Evolutionary conservation across 2,329 filamentous ascomycete genomes (phyloP).

Genomic region (Nannizzia gypsea): DNA sequence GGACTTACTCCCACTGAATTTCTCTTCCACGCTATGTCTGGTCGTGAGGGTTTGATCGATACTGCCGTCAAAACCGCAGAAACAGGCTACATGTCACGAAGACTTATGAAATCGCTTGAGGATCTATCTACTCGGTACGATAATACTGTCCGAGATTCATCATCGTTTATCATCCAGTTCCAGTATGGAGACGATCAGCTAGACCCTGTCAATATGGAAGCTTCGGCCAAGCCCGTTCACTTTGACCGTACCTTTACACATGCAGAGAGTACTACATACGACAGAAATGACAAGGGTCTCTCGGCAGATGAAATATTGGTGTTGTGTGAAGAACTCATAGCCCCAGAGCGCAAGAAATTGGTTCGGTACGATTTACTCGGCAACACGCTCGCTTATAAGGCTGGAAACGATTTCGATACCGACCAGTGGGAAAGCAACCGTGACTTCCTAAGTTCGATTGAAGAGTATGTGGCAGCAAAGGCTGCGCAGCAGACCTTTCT

Average conservation of each 20-base stretch:
- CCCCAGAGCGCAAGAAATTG: conserved; percentile 55
- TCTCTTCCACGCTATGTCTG: conserved; percentile 95
- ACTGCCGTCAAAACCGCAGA: conserved; percentile 98
- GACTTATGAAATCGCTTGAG: conserved; percentile 94
- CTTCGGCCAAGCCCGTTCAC: conserved; percentile 78
- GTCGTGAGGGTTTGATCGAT: conserved; percentile 95
- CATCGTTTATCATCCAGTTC: conserved; percentile 83
- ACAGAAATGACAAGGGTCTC: conserved; percentile 62
- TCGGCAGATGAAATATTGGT: conserved; percentile 60
- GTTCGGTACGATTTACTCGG: conserved; percentile 50
- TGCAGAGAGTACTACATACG: conserved; percentile 60
- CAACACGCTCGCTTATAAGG: conserved; percentile 55
- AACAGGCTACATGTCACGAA: conserved; percentile 97
- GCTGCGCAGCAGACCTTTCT: conserved; percentile 45
- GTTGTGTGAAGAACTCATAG: conserved; percentile 57
- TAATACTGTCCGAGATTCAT: conserved; percentile 84
- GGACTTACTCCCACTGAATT: conserved; percentile 86
- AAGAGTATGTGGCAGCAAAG: conserved; percentile 55
- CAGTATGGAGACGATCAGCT: conserved; percentile 93
- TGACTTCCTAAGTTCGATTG: conserved; percentile 67
- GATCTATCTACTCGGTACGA: conserved; percentile 91
- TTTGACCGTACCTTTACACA: conserved; percentile 88
- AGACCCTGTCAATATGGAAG: conserved; percentile 97
- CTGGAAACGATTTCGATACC: conserved; percentile 53
- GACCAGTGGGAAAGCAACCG: conserved; percentile 74